phyloP scores from a whole-genome alignment of 2,329 filamentous ascomycete species.

The Pseudogymnoascus destructans region DNA sequence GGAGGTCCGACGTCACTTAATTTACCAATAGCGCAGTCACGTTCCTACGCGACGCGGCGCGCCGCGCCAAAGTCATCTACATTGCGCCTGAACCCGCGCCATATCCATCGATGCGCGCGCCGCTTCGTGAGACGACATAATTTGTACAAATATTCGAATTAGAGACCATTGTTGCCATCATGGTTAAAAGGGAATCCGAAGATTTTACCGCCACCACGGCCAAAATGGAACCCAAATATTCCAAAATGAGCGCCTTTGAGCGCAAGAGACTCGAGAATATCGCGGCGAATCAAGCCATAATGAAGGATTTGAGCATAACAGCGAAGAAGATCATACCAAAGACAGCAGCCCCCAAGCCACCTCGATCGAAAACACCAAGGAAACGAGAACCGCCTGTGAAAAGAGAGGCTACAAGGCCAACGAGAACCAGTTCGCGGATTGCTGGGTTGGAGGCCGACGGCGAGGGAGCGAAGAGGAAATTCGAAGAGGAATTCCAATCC shows the following conservation, averaged over 20 bases:
- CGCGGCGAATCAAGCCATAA: slow-evolving; percentile 67
- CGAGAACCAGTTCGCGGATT: slow-evolving; percentile 44
- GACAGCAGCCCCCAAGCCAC: slow-evolving; percentile 35
- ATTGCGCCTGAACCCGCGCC: background rate
- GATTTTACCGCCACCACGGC: slow-evolving; percentile 30
- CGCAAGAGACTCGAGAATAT: slow-evolving; percentile 76
- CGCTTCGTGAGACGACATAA: background rate
- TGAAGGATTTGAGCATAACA: slow-evolving; percentile 63
- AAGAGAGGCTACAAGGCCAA: slow-evolving; percentile 36
- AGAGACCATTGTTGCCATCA: background rate
- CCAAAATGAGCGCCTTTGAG: slow-evolving; percentile 72
- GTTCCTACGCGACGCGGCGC: slow-evolving; percentile 5
- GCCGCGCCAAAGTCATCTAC: background rate
- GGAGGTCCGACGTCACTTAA: background rate
- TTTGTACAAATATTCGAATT: background rate
- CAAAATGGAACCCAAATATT: slow-evolving; percentile 29
- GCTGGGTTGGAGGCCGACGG: slow-evolving; percentile 41
- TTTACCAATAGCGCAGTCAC: background rate
- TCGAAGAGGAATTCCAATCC: slow-evolving; percentile 48
- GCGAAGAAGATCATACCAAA: slow-evolving; percentile 56
- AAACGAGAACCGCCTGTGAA: slow-evolving; percentile 34
- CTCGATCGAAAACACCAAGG: slow-evolving; percentile 22
- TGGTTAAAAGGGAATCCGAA: slow-evolving; percentile 1
- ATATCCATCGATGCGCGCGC: background rate
- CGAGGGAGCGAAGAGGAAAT: slow-evolving; percentile 55